phyloP scores from a whole-genome alignment of 345 rosid species.

The Corchorus olitorius region DNA sequence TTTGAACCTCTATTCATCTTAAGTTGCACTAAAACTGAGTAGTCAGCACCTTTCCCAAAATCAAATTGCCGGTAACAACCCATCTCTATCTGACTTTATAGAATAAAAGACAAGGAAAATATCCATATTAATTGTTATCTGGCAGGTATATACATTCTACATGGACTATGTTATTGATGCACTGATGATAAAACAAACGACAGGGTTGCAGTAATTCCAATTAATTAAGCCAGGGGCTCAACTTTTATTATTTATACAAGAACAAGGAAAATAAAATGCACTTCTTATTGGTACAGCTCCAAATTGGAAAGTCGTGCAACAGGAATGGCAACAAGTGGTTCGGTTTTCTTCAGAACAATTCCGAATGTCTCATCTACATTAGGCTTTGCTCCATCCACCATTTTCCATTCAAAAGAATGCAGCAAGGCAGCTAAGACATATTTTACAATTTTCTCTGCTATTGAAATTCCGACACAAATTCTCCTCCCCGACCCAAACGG shows the following conservation, averaged over 20 bases:
- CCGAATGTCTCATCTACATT: constrained; percentile 23
- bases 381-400: neutral
- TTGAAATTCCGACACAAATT: constrained; percentile 23
- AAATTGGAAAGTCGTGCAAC: neutral
- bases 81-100: too few species aligned
- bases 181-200: neutral
- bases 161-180: neutral
- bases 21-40: too few species aligned
- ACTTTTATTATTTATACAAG: too few species aligned
- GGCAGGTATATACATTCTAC: too few species aligned
- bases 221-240: too few species aligned
- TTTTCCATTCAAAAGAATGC: constrained; percentile 23
- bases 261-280: too few species aligned
- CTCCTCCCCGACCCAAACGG: constrained; percentile 34
- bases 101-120: too few species aligned
- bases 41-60: too few species aligned
- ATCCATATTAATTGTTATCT: too few species aligned
- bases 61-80: too few species aligned
- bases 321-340: constrained; percentile 16
- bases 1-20: too few species aligned
- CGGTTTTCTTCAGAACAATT: neutral
- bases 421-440: constrained; percentile 11
- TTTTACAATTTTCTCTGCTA: constrained; percentile 18
- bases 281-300: neutral
- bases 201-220: neutral